A percentile compares a stretch with the other conserved stretches of the same genome.
phyloP scores from a whole-genome alignment of 1,284 basidiomycete genomes.

The Anthracocystis setariae region DNA sequence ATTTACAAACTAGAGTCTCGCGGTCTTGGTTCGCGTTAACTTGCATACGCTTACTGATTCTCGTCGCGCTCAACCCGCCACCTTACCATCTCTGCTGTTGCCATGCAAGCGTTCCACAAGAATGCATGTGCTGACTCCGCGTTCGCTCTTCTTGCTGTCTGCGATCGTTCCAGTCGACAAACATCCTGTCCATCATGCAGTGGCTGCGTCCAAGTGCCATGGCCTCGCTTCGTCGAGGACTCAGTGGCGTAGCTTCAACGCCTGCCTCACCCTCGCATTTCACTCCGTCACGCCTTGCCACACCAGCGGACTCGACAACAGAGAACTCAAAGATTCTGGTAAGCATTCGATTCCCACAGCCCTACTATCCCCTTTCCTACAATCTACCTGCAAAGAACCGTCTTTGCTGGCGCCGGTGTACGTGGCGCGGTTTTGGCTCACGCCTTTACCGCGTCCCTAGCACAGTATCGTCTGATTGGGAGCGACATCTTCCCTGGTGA shows the following conservation, averaged over 20 bases:
- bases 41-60: slow-evolving; percentile 49
- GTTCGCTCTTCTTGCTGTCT: not conserved
- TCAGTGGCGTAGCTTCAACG: not conserved
- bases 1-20: slow-evolving; percentile 65
- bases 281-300: not conserved
- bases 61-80: slow-evolving; percentile 17
- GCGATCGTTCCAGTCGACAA: not conserved
- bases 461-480: slow-evolving; percentile 57
- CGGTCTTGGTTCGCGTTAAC: slow-evolving; percentile 64
- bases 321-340: slow-evolving; percentile 21
- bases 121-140: not conserved
- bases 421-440: slow-evolving; percentile 42
- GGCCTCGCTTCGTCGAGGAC: not conserved
- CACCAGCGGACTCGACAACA: no score
- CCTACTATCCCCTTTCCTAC: not conserved
- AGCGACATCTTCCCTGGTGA: slow-evolving; percentile 50
- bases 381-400: not conserved
- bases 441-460: slow-evolving; percentile 42
- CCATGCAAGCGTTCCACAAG: not conserved
- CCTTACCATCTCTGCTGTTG: not conserved
- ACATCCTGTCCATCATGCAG: slow-evolving; percentile 15
- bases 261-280: not conserved
- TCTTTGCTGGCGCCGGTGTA: slow-evolving; percentile 46
- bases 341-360: slow-evolving; percentile 12
- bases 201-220: slow-evolving; percentile 2